Conservation (phyloP, 208 protist genomes). For the Crithidia expoeki region DNA sequence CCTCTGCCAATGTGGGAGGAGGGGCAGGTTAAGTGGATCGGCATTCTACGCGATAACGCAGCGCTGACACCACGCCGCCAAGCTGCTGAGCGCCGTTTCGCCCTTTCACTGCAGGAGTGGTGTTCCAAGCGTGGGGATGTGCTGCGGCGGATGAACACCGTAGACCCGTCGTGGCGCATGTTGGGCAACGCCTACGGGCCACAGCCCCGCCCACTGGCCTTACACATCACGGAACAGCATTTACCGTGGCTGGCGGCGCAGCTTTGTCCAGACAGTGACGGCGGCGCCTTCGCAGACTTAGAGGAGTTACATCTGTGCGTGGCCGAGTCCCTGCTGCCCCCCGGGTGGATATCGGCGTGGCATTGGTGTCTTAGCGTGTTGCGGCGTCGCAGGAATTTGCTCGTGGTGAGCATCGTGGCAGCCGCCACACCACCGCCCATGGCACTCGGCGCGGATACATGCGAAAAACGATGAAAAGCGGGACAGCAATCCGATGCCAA, state of each 20-base stretch:
- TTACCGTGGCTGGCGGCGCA: constrained; percentile 53
- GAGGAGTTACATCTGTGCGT: constrained; percentile 52
- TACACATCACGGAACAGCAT: constrained; percentile 63
- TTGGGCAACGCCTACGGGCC: constrained; percentile 12
- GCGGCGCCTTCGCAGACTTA: constrained; percentile 34
- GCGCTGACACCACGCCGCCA: neutral
- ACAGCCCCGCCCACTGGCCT: constrained; percentile 35
- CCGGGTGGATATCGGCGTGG: constrained; percentile 39
- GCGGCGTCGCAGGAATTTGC: constrained; percentile 26
- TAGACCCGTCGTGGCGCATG: constrained; percentile 37
- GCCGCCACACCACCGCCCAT: neutral
- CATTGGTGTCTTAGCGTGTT: constrained; percentile 47
- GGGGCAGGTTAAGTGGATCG: neutral
- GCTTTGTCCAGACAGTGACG: constrained; percentile 36
- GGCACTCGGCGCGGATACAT: constrained; percentile 1
- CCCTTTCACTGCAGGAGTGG: constrained; percentile 29
- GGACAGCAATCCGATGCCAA: neutral
- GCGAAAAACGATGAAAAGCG: no score
- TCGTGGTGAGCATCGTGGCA: constrained; percentile 31
- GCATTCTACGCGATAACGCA: neutral
- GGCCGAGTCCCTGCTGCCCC: constrained; percentile 31
- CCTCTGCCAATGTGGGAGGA: neutral
- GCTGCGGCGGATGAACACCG: constrained; percentile 27
- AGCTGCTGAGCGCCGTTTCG: neutral
- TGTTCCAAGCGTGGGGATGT: constrained; percentile 19